Conservation (phyloP, 257 asterid species). For the Solanum sejunctum region DNA sequence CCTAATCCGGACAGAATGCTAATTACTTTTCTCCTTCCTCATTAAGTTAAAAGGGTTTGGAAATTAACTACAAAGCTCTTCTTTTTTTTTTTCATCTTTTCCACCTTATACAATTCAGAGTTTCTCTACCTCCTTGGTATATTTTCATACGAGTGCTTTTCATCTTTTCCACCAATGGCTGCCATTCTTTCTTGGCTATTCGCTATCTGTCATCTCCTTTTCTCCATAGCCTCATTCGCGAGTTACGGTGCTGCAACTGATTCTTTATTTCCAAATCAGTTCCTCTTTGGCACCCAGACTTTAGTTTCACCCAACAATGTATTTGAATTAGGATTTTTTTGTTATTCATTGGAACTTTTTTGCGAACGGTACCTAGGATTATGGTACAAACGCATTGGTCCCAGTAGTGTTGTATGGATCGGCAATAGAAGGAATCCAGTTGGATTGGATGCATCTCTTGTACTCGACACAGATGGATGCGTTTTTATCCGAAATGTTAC, state of each 20-base stretch:
- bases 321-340: conserved; percentile 20
- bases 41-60: background rate
- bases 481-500: background rate
- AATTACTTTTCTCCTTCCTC: background rate
- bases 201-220: background rate
- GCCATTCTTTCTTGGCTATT: background rate
- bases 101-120: background rate
- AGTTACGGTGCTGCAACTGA: background rate
- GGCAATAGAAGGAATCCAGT: conserved; percentile 21
- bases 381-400: background rate
- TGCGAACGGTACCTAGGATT: conserved; percentile 5
- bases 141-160: background rate
- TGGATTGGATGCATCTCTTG: background rate
- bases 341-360: background rate
- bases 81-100: background rate
- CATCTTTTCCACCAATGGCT: background rate
- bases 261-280: conserved; percentile 10
- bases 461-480: background rate
- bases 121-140: background rate
- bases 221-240: background rate
- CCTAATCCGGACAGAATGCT: background rate
- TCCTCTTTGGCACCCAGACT: conserved; percentile 1
- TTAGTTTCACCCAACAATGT: conserved; percentile 11
- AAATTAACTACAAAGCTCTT: background rate
- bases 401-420: conserved; percentile 15